These are phyloP conservation scores for Trichoderma afroharzianum DNA, from an alignment of 2,329 filamentous ascomycete species.

Conservation along the genomic window DNA sequence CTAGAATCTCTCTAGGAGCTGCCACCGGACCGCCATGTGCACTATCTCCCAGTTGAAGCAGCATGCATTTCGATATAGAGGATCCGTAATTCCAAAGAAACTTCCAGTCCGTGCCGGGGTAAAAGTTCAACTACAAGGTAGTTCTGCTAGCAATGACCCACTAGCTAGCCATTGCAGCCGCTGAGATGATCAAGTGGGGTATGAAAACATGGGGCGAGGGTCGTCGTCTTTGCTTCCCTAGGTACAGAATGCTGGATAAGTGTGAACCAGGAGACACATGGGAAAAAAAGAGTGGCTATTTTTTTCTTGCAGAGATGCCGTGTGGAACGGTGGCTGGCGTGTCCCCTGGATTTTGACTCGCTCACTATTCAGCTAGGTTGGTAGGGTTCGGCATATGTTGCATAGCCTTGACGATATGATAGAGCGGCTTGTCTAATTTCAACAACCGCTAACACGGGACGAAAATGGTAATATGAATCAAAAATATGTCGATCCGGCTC, in stretches of 20 bases:
- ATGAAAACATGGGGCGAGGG: neutral
- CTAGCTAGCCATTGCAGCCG: constrained; percentile 5
- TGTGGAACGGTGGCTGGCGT: neutral
- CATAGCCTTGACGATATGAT: neutral
- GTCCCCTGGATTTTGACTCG: neutral
- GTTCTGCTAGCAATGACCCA: neutral
- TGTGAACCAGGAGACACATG: neutral
- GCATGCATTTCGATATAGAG: neutral
- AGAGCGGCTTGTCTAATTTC: neutral
- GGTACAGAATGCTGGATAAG: neutral
- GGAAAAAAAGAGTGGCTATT: neutral
- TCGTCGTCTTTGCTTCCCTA: neutral
- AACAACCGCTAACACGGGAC: neutral
- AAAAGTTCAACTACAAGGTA: neutral
- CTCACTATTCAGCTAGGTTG: neutral
- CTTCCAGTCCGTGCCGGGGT: neutral
- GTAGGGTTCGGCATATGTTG: neutral
- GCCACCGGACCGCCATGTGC: neutral
- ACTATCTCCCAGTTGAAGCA: neutral
- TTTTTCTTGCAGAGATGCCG: neutral
- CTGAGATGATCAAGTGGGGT: neutral
- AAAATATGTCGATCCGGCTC: neutral
- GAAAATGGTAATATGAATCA: neutral
- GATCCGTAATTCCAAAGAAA: neutral
- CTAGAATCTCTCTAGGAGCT: neutral